phyloP scores from a whole-genome alignment of 2,329 filamentous ascomycete species.

The Pyricularia grisea region DNA sequence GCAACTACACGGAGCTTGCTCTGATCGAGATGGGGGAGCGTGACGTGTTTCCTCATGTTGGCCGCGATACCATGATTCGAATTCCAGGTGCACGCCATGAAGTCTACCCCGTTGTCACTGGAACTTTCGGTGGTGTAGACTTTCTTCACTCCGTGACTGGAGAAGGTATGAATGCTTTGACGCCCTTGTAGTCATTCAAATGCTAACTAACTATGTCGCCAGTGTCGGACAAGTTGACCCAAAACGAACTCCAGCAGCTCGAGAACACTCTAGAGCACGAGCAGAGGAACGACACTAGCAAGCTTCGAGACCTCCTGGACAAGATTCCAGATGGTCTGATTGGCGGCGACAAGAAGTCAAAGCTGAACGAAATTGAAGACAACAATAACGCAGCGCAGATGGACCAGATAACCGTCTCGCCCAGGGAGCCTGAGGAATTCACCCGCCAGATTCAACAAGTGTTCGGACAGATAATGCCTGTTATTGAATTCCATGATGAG shows the following conservation, averaged over 20 bases:
- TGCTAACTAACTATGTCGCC: neutral
- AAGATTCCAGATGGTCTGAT: constrained; percentile 77
- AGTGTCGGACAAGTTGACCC: constrained; percentile 82
- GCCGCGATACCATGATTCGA: constrained; percentile 59
- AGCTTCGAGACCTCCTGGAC: constrained; percentile 70
- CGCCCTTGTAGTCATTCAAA: neutral
- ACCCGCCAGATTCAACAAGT: constrained; percentile 66
- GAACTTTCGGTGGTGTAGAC: constrained; percentile 90
- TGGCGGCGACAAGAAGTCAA: constrained; percentile 60
- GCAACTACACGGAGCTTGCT: constrained; percentile 84
- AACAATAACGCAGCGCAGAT: constrained; percentile 69
- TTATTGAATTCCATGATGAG: constrained; percentile 85
- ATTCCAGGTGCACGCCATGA: constrained; percentile 54
- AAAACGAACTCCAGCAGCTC: constrained; percentile 83
- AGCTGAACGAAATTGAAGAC: constrained; percentile 70
- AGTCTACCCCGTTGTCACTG: constrained; percentile 79
- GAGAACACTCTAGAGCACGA: constrained; percentile 69
- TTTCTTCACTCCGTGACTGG: constrained; percentile 82
- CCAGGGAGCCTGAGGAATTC: constrained; percentile 75
- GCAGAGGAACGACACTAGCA: constrained; percentile 55
- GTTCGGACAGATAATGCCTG: constrained; percentile 74
- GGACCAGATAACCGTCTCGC: constrained; percentile 63
- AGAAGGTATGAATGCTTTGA: constrained; percentile 34
- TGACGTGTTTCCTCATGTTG: constrained; percentile 80
- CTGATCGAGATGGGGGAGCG: constrained; percentile 78